These are phyloP conservation scores for Collariella sp. DNA, from an alignment of 495 filamentous ascomycete species.

Conservation along the genomic window DNA sequence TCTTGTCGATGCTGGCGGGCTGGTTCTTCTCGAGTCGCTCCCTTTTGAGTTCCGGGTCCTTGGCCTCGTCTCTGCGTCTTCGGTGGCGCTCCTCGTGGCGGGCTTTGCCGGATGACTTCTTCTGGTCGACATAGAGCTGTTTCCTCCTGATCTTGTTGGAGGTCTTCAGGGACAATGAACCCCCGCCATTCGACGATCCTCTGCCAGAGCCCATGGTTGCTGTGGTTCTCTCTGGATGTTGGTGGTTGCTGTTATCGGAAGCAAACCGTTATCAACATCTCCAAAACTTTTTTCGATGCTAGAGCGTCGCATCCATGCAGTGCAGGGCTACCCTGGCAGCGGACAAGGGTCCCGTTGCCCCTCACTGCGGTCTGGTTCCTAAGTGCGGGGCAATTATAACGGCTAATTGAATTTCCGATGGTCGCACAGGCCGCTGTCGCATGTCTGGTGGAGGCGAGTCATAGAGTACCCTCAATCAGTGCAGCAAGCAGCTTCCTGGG, in stretches of 20 bases:
- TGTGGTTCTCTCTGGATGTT: background rate
- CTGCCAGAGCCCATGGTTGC: conserved; percentile 15
- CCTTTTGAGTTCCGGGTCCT: conserved; percentile 65
- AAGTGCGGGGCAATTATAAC: conserved; percentile 16
- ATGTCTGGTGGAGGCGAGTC: background rate
- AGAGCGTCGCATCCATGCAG: conserved; percentile 4
- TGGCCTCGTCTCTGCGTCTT: conserved; percentile 73
- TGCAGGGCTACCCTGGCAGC: conserved; percentile 9
- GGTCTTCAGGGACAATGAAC: conserved; percentile 24
- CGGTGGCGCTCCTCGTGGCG: conserved; percentile 70
- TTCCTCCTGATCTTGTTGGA: conserved; percentile 70
- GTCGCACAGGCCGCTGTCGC: background rate
- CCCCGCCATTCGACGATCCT: conserved; percentile 7
- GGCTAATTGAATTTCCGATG: conserved; percentile 23
- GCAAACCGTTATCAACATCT: background rate
- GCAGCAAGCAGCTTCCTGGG: conserved; percentile 9
- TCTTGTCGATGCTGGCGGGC: conserved; percentile 76
- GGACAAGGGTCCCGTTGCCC: conserved; percentile 7
- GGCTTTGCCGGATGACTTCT: conserved; percentile 58
- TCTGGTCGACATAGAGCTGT: conserved; percentile 65
- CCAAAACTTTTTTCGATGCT: conserved; percentile 6
- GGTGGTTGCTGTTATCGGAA: background rate
- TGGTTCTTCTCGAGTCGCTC: conserved; percentile 68
- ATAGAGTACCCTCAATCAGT: conserved; percentile 1
- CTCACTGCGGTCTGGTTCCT: conserved; percentile 8